Base-by-base conservation (phyloP, 2,329 filamentous ascomycete genomes). In the Chrysoporthe puriensis region DNA sequence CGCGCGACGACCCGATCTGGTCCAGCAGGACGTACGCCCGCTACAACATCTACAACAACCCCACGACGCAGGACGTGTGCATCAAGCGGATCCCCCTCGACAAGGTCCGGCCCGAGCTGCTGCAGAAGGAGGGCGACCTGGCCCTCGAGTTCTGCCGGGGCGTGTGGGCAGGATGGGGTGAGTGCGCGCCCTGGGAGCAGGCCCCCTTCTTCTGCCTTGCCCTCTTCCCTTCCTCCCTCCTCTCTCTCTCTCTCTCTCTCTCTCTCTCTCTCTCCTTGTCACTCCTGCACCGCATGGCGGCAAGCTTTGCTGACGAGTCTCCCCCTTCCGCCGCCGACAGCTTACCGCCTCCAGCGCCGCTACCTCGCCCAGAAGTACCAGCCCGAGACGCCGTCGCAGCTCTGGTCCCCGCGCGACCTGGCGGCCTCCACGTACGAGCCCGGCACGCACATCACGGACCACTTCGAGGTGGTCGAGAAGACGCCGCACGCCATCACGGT, bases 391-490 rank as follows among this genome's bases (percentile, higher is more conserved):
- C 80, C 83, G 1, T 73, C 80, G 59, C 87, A 91, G 70, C 83
- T 92, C 1, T 92, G 90, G 88, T 82, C 84, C 2, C 79, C 76
- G 3, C 77, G 83, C 13, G 82, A 89, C 63, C 83, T 92, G 1
- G 76, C 81, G 6, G 72, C 77, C n/a, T 87, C 82, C 67, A 81
- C 72, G 11, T 92, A 92, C 74, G 84, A 88, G 26, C 81, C 84
- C 50, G 90, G 90, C 44, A 90, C 90, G 0, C 75, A 82, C 52
- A 85, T 92, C 67, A 90, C 87, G 3, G 89, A 92, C 74, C 90
- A 92, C 76, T 92, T 92, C 74, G 88, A 92, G 76, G 89, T 92
- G 0, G 79, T 92, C 0, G 85, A 88, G 64, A 90, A 90, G 78
- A 88, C 85, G 0, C 79, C 85, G 0, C 83, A 82, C 7, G 80